Percentiles rank a stretch among this genome's conserved stretches.
Conservation (phyloP, 2,329 filamentous ascomycete genomes). For the Beauveria sp. region DNA sequence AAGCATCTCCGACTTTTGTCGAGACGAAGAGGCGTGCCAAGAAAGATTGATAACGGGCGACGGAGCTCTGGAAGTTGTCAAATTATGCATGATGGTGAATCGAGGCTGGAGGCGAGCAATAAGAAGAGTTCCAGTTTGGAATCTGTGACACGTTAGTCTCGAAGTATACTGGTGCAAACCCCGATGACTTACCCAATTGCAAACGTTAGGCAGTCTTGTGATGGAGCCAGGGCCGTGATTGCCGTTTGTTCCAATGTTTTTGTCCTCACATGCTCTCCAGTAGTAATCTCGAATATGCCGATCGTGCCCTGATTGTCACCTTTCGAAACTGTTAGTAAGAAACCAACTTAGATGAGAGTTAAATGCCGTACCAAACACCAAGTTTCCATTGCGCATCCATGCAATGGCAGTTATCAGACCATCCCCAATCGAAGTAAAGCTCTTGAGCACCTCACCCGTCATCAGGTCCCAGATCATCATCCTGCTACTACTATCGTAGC, state of each 20-base stretch:
- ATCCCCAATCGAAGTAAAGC: slow-evolving; percentile 81
- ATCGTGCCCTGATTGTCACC: slow-evolving; percentile 90
- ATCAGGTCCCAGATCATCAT: slow-evolving; percentile 96
- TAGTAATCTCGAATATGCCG: slow-evolving; percentile 87
- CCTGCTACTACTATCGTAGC: slow-evolving; percentile 84
- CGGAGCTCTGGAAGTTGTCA: slow-evolving; percentile 75
- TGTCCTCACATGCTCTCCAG: slow-evolving; percentile 84
- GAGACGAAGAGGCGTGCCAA: slow-evolving; percentile 94
- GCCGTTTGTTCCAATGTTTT: slow-evolving; percentile 87
- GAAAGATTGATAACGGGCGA: slow-evolving; percentile 80
- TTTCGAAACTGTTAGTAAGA: slow-evolving; percentile 27
- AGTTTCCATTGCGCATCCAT: slow-evolving; percentile 96
- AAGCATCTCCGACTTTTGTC: slow-evolving; percentile 96
- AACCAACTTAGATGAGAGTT: background rate
- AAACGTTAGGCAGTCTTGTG: slow-evolving; percentile 85
- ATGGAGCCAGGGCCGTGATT: slow-evolving; percentile 86
- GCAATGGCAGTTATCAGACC: slow-evolving; percentile 66
- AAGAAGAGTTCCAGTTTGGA: slow-evolving; percentile 88
- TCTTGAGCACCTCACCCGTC: slow-evolving; percentile 80
- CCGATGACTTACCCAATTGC: slow-evolving; percentile 71
- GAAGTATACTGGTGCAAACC: background rate
- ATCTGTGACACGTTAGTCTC: slow-evolving; percentile 44
- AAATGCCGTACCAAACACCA: slow-evolving; percentile 76
- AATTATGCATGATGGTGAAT: slow-evolving; percentile 88
- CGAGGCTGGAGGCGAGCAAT: slow-evolving; percentile 83